phyloP scores from a whole-genome alignment of 2,329 filamentous ascomycete genomes.

The Alternaria arbusti region DNA sequence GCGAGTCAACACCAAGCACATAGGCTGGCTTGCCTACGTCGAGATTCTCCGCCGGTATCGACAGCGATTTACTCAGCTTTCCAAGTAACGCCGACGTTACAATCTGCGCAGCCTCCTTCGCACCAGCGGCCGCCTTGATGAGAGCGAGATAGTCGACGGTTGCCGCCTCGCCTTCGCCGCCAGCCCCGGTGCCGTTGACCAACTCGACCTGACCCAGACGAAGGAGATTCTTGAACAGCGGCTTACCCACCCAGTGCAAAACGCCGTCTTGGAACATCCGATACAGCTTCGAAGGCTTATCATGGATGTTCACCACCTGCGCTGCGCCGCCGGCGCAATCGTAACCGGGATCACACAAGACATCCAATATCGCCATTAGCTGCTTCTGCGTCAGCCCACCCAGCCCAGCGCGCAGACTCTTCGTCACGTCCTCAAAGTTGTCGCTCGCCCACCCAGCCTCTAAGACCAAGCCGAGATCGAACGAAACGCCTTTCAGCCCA shows the following conservation, averaged over 20 bases:
- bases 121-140: slow-evolving; percentile 5
- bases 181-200: slow-evolving; percentile 5
- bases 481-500: slow-evolving; percentile 9
- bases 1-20: slow-evolving; percentile 29
- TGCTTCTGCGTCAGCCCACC: slow-evolving; percentile 12
- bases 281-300: slow-evolving; percentile 11
- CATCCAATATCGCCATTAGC: slow-evolving; percentile 10
- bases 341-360: slow-evolving; percentile 7
- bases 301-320: slow-evolving; percentile 11
- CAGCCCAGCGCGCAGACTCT: slow-evolving; percentile 9
- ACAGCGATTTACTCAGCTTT: slow-evolving; percentile 11
- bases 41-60: slow-evolving; percentile 9
- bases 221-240: slow-evolving; percentile 11
- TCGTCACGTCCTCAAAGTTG: slow-evolving; percentile 9
- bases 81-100: slow-evolving; percentile 8
- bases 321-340: slow-evolving; percentile 1
- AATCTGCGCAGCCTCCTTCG: slow-evolving; percentile 9
- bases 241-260: slow-evolving; percentile 9
- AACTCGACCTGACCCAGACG: slow-evolving; percentile 10
- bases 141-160: slow-evolving; percentile 9
- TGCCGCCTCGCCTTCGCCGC: neutral
- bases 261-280: slow-evolving; percentile 11
- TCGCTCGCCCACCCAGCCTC: slow-evolving; percentile 12
- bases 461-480: slow-evolving; percentile 7
- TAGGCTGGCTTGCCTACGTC: slow-evolving; percentile 8